Evolutionary conservation across 1,284 basidiomycete genomes (phyloP).

Genomic region (Mrakiaceae sp.): DNA sequence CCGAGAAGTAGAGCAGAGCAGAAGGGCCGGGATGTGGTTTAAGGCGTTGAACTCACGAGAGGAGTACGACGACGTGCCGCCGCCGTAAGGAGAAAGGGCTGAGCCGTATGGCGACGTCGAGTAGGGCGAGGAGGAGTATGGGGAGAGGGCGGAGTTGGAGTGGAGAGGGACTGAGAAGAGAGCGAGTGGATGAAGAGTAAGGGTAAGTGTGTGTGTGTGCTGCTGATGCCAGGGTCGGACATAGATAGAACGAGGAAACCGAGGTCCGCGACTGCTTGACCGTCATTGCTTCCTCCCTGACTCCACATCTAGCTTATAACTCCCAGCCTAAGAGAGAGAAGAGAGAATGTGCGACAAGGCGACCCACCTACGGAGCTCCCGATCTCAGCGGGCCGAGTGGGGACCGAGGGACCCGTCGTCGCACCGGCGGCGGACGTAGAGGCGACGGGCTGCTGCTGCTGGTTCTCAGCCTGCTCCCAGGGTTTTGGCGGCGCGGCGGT

Average conservation of each 20-base stretch:
- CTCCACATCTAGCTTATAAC: neutral
- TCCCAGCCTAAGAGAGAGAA: constrained; percentile 17
- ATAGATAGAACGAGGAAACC: neutral
- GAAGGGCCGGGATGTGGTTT: too few relatives aligned
- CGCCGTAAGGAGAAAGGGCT: constrained; percentile 18
- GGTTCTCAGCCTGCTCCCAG: constrained; percentile 48
- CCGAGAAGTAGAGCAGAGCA: too few relatives aligned
- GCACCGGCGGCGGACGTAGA: constrained; percentile 18
- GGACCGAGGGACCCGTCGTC: constrained; percentile 27
- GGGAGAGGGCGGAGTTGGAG: neutral
- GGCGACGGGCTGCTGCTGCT: constrained; percentile 21
- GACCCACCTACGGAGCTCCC: neutral
- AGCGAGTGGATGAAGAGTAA: neutral
- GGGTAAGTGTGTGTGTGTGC: neutral
- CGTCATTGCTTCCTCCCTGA: neutral
- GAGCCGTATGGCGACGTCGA: constrained; percentile 19
- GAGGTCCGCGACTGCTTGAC: neutral
- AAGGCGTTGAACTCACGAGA: neutral
- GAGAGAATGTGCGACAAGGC: constrained; percentile 20
- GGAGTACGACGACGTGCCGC: neutral
- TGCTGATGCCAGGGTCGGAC: neutral
- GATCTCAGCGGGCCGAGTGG: constrained; percentile 34
- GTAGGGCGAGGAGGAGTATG: constrained; percentile 18
- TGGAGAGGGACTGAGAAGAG: neutral
- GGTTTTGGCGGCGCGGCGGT: constrained; percentile 71